These are phyloP conservation scores for Acer yangbiense DNA, from an alignment of 345 rosid genomes.

Conservation along the genomic window DNA sequence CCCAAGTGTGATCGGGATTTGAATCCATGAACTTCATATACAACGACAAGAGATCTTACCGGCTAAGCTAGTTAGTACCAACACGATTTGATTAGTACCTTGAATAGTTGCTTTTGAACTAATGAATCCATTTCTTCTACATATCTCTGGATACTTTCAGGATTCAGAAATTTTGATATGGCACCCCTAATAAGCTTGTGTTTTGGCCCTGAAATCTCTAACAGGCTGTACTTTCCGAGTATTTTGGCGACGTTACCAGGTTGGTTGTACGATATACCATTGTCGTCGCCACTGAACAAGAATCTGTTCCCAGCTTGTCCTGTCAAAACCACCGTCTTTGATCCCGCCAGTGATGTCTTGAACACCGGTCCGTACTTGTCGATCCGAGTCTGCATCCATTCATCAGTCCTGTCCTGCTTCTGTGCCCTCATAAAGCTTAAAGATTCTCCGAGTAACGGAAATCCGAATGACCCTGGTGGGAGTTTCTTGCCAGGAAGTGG, in stretches of 20 bases:
- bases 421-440: conserved; percentile 24
- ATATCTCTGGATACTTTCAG: conserved; percentile 24
- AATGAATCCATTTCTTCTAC: conserved; percentile 23
- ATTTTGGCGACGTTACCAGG: conserved; percentile 17
- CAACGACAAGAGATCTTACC: too few species aligned
- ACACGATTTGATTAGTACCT: conserved; percentile 3
- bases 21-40: too few species aligned
- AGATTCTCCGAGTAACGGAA: conserved; percentile 35
- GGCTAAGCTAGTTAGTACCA: too few species aligned
- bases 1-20: too few species aligned
- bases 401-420: conserved; percentile 12
- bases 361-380: conserved; percentile 29
- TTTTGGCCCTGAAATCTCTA: conserved; percentile 24
- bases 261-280: conserved; percentile 25
- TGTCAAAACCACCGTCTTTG: conserved; percentile 20
- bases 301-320: conserved; percentile 29
- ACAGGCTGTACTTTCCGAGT: conserved; percentile 26
- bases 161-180: conserved; percentile 21
- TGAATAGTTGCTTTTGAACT: conserved; percentile 20
- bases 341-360: conserved; percentile 33
- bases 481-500: conserved; percentile 10
- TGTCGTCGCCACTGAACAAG: conserved; percentile 19
- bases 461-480: conserved; percentile 30
- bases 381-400: conserved; percentile 27
- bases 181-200: conserved; percentile 32